Percentiles rank a stretch among this genome's conserved stretches.
Conservation (phyloP, 1,139 yeast genomes). For the Debaryomycetaceae sp. region DNA sequence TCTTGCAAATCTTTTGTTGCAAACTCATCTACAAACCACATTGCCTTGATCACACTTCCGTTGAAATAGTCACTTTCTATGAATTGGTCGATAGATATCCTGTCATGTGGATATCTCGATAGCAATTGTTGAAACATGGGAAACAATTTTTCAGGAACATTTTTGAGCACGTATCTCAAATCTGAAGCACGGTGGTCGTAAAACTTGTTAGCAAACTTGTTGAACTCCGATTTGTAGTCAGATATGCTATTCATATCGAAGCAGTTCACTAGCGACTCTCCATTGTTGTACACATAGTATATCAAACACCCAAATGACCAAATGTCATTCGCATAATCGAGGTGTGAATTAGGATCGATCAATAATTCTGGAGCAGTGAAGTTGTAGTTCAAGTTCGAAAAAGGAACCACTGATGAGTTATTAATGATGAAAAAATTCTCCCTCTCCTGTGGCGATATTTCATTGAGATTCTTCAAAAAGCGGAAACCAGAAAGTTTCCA, state of each 20-base stretch:
- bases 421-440: slow-evolving; percentile 59
- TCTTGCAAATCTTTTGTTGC: slow-evolving; percentile 72
- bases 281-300: slow-evolving; percentile 56
- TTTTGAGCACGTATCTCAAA: slow-evolving; percentile 45
- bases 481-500: slow-evolving; percentile 87
- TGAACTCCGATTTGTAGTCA: slow-evolving; percentile 48
- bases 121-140: slow-evolving; percentile 33
- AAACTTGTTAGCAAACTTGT: slow-evolving; percentile 37
- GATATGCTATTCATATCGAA: slow-evolving; percentile 45
- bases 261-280: slow-evolving; percentile 46
- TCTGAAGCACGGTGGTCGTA: slow-evolving; percentile 45
- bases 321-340: slow-evolving; percentile 71
- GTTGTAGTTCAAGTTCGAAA: slow-evolving; percentile 67
- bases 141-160: slow-evolving; percentile 34
- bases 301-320: slow-evolving; percentile 83
- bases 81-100: slow-evolving; percentile 50
- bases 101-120: slow-evolving; percentile 42
- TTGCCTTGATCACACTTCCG: slow-evolving; percentile 78
- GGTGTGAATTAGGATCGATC: slow-evolving; percentile 27
- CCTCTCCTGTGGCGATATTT: slow-evolving; percentile 46
- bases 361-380: slow-evolving; percentile 47
- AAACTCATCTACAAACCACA: slow-evolving; percentile 81
- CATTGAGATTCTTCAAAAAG: slow-evolving; percentile 55
- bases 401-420: slow-evolving; percentile 75
- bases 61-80: slow-evolving; percentile 59